Evolutionary conservation across 768 basidiomycete genomes (phyloP).

Genomic region (Dentipellis fragilis): DNA sequence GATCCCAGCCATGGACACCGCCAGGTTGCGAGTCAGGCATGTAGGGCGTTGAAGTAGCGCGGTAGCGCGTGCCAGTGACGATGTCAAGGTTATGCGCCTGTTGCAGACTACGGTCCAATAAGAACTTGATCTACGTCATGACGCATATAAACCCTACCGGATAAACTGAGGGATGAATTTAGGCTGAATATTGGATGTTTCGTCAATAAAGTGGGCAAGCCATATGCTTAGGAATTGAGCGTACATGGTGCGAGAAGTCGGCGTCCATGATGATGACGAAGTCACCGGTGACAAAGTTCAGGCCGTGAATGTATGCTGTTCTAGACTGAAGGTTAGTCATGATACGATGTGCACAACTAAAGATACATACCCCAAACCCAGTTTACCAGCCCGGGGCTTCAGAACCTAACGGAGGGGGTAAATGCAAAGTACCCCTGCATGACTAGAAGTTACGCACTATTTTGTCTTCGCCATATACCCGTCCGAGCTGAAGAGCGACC

Average conservation of each 20-base stretch:
- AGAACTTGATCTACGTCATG: neutral
- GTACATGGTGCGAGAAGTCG: conserved; percentile 89
- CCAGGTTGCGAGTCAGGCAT: conserved; percentile 58
- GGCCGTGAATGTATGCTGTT: conserved; percentile 87
- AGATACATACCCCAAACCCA: conserved; percentile 69
- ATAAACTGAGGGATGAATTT: conserved; percentile 95
- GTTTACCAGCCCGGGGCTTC: conserved; percentile 82
- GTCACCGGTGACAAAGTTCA: conserved; percentile 82
- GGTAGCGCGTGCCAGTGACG: conserved; percentile 87
- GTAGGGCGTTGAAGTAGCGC: conserved; percentile 47
- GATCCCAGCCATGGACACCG: conserved; percentile 88
- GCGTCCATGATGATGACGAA: conserved; percentile 98
- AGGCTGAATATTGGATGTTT: conserved; percentile 39
- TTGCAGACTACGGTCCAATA: conserved; percentile 48
- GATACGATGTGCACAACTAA: neutral
- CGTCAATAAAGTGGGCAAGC: neutral
- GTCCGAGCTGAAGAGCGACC: conserved; percentile 69
- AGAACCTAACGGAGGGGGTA: conserved; percentile 40
- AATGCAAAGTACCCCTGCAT: neutral
- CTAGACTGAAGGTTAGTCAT: conserved; percentile 27
- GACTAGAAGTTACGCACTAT: conserved; percentile 39
- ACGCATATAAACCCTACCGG: conserved; percentile 31
- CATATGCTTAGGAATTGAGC: conserved; percentile 17
- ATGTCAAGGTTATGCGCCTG: conserved; percentile 84
- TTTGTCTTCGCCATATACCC: conserved; percentile 74